Evolutionary conservation across 2,329 filamentous ascomycete genomes (phyloP).

Genomic region (Scopulariopsis brevicaulis): DNA sequence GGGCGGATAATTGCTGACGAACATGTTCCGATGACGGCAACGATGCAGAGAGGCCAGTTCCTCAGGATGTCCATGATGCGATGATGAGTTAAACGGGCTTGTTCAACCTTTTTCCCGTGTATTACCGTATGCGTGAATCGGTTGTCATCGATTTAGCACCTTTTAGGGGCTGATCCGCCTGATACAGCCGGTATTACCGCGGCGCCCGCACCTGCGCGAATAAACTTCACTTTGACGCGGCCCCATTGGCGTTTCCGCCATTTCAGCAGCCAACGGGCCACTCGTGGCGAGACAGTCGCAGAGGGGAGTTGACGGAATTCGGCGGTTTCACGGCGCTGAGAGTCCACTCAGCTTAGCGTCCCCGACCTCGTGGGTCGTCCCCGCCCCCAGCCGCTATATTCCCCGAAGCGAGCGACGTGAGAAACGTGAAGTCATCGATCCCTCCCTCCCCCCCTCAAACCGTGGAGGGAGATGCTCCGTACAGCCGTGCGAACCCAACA

Average conservation of each 20-base stretch:
- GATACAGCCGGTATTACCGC: too few species aligned
- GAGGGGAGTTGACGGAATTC: neutral
- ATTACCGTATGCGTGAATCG: neutral
- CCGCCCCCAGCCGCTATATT: neutral
- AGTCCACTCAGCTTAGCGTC: neutral
- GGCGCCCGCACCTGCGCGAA: too few species aligned
- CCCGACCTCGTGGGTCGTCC: neutral
- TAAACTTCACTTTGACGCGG: too few species aligned
- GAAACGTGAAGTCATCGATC: too few species aligned
- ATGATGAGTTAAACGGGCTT: neutral
- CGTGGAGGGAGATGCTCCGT: neutral
- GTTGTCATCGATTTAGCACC: too few species aligned
- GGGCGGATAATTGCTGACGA: neutral
- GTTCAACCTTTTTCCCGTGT: neutral
- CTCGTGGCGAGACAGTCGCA: neutral
- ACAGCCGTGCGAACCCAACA: neutral
- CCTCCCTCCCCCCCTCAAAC: too few species aligned
- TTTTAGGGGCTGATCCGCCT: too few species aligned
- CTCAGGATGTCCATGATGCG: neutral
- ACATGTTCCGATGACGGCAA: too few species aligned
- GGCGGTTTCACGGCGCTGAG: neutral
- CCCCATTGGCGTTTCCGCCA: too few species aligned
- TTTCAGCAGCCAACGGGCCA: neutral
- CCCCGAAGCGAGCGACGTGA: neutral
- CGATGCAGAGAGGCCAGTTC: too few species aligned